Evolutionary conservation across 306 rosid genomes (phyloP).

Genomic region (Mimosa pudica): DNA sequence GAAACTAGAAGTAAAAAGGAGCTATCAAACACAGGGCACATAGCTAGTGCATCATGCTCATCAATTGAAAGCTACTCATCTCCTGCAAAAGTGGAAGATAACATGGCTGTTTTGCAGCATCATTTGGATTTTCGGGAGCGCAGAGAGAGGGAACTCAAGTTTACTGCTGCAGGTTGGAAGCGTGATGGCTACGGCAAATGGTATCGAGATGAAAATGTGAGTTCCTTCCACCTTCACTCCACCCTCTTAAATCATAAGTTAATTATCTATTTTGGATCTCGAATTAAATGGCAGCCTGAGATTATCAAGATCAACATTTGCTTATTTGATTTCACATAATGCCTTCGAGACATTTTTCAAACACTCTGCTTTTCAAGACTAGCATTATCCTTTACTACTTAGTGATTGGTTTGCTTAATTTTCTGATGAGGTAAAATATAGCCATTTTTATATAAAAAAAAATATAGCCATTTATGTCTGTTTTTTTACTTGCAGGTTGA

Average conservation of each 20-base stretch:
- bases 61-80: conserved; percentile 3
- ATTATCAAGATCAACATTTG: neutral
- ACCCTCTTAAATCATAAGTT: neutral
- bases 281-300: neutral
- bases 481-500: conserved; percentile 41
- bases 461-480: conserved; percentile 3
- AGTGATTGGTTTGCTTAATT: neutral
- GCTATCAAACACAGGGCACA: conserved; percentile 15
- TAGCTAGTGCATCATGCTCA: conserved; percentile 20
- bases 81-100: conserved; percentile 18
- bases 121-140: conserved; percentile 43
- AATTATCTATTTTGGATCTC: neutral
- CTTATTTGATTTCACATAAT: conserved; percentile 14
- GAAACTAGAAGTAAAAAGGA: conserved; percentile 20
- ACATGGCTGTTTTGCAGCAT: conserved; percentile 21
- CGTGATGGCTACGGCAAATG: conserved; percentile 48
- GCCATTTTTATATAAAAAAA: too few species aligned
- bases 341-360: neutral
- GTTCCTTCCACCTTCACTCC: neutral
- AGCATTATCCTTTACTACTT: neutral
- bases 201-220: conserved; percentile 50
- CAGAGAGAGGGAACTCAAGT: conserved; percentile 48
- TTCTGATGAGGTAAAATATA: conserved; percentile 4
- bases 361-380: neutral
- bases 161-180: conserved; percentile 53